A percentile compares a stretch with the other conserved stretches of the same genome.
Conservation (phyloP, 768 basidiomycete genomes). For the Paxillus involutus region DNA sequence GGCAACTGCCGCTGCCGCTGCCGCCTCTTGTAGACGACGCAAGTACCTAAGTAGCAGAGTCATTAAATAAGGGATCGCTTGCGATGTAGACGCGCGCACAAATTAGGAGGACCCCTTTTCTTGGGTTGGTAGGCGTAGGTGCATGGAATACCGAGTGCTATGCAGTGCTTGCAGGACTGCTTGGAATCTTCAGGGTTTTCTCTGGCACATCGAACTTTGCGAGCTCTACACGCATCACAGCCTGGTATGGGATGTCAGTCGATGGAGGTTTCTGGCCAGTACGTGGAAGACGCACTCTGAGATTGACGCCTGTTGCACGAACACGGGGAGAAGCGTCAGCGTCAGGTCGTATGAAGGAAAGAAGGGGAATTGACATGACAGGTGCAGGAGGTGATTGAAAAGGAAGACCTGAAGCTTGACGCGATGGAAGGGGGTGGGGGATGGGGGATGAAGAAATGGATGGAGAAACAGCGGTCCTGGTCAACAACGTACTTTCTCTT, state of each 20-base stretch:
- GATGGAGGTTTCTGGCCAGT: conserved; percentile 18
- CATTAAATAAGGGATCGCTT: not conserved
- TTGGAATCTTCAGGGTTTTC: conserved; percentile 78
- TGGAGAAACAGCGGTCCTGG: conserved; percentile 59
- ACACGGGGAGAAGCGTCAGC: conserved; percentile 31
- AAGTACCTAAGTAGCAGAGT: conserved; percentile 56
- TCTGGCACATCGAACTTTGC: conserved; percentile 82
- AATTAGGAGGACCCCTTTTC: conserved; percentile 90
- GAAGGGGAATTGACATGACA: conserved; percentile 39
- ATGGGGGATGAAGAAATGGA: conserved; percentile 14
- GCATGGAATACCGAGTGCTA: conserved; percentile 78
- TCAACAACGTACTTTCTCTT: conserved; percentile 73
- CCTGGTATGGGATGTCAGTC: conserved; percentile 43
- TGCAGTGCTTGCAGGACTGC: conserved; percentile 85
- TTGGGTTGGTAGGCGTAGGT: conserved; percentile 93
- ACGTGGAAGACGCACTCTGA: conserved; percentile 58
- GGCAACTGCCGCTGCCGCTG: conserved; percentile 54
- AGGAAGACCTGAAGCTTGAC: conserved; percentile 4
- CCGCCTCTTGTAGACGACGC: conserved; percentile 74
- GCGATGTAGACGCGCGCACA: conserved; percentile 47
- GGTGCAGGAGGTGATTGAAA: conserved; percentile 12
- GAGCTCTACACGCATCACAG: conserved; percentile 83
- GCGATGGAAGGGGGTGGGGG: conserved; percentile 28
- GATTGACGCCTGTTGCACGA: conserved; percentile 68
- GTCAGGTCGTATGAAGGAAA: conserved; percentile 27